Conservation (phyloP, 2,329 filamentous ascomycete genomes). For the Rutstroemia sp. region DNA sequence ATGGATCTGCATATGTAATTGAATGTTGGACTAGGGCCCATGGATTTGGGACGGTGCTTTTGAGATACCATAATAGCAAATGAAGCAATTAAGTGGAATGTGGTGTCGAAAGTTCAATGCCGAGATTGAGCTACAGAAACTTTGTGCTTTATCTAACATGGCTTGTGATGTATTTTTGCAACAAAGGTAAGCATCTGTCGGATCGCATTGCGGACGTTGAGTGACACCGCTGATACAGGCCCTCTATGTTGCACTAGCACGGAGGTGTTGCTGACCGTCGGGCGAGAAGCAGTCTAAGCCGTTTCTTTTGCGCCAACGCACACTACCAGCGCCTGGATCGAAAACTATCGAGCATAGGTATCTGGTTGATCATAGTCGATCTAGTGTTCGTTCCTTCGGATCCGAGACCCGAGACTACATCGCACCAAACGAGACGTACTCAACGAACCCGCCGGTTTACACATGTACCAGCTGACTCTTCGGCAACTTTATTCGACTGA, state of each 20-base stretch:
- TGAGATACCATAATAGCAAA: neutral
- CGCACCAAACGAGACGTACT: neutral
- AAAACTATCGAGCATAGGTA: neutral
- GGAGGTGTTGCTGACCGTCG: neutral
- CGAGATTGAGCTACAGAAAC: neutral
- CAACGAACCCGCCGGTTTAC: neutral
- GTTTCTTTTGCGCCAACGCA: neutral
- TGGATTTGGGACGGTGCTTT: neutral
- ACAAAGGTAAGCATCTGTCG: neutral
- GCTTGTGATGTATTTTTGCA: neutral
- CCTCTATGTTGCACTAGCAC: neutral
- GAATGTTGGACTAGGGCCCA: neutral
- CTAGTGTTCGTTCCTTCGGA: neutral
- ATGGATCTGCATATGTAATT: neutral
- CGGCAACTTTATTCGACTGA: neutral
- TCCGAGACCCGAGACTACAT: neutral
- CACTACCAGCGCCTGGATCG: neutral
- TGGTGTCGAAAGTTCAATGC: neutral
- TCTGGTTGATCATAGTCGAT: neutral
- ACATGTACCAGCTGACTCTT: neutral
- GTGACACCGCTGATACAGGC: neutral
- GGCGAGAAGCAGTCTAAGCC: neutral
- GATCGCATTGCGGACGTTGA: neutral
- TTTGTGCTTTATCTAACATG: neutral
- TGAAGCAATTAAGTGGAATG: neutral